Percentiles rank a stretch among this genome's conserved stretches.
Evolutionary conservation across 331 rosid genomes (phyloP).

Genomic region (Quercus tomentella): DNA sequence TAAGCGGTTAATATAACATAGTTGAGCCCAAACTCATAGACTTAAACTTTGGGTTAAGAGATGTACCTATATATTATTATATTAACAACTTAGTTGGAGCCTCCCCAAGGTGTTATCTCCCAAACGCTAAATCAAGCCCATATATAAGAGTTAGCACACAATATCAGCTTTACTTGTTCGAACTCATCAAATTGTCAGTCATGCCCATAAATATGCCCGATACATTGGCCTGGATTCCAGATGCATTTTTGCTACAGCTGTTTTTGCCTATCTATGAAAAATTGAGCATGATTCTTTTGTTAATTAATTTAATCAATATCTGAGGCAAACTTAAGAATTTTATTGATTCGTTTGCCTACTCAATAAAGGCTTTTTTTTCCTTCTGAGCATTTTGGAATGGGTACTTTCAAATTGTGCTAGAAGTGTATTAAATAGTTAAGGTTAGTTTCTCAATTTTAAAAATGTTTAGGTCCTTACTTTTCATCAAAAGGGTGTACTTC

Average conservation of each 20-base stretch:
- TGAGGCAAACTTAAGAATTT: background rate
- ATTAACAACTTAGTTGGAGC: too few relatives aligned
- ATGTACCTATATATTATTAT: too few relatives aligned
- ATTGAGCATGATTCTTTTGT: background rate
- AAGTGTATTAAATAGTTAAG: conserved; percentile 25
- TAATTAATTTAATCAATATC: background rate
- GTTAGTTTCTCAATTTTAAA: background rate
- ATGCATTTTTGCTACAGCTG: background rate
- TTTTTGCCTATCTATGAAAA: background rate
- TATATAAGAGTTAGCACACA: background rate
- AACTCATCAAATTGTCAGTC: background rate
- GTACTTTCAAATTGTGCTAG: conserved; percentile 33
- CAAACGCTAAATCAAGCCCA: background rate
- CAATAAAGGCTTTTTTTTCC: conserved; percentile 26
- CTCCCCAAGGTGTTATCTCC: too few relatives aligned
- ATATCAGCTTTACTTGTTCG: background rate
- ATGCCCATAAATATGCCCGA: background rate
- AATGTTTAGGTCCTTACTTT: background rate
- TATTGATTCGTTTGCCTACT: background rate
- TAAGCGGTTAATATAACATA: too few relatives aligned
- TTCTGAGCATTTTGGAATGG: conserved; percentile 30
- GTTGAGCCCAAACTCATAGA: too few relatives aligned
- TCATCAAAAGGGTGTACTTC: background rate
- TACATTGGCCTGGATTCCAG: background rate
- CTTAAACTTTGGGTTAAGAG: too few relatives aligned